phyloP scores from a whole-genome alignment of 2,329 filamentous ascomycete genomes.

The Neonectria faginata region DNA sequence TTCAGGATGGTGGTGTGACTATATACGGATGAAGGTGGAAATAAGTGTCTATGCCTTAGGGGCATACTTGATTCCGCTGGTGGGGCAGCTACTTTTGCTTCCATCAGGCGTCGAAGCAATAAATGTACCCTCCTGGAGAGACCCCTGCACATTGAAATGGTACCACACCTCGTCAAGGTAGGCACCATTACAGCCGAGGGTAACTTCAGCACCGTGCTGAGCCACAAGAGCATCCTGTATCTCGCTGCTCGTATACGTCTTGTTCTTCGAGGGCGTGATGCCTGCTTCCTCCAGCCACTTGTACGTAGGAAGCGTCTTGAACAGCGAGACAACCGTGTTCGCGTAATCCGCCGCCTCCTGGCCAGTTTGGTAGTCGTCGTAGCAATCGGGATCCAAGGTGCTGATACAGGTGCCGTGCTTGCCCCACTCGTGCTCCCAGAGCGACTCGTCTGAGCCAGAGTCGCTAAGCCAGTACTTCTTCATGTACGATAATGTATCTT shows the following conservation, averaged over 20 bases:
- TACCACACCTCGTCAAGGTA: slow-evolving; percentile 69
- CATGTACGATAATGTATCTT: slow-evolving; percentile 74
- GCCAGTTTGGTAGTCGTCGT: slow-evolving; percentile 68
- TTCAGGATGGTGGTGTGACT: no score
- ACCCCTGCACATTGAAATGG: slow-evolving; percentile 71
- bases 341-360: slow-evolving; percentile 79
- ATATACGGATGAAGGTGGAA: no score
- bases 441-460: slow-evolving; percentile 69
- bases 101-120: slow-evolving; percentile 67
- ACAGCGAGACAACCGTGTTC: slow-evolving; percentile 72
- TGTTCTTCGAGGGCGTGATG: slow-evolving; percentile 63
- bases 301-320: slow-evolving; percentile 75
- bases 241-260: slow-evolving; percentile 68
- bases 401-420: slow-evolving; percentile 82
- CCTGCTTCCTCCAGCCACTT: slow-evolving; percentile 70
- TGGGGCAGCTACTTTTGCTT: slow-evolving; percentile 68
- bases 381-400: slow-evolving; percentile 76
- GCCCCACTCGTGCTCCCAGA: slow-evolving; percentile 82
- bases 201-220: slow-evolving; percentile 65
- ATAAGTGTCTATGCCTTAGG: slow-evolving; percentile 36
- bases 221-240: slow-evolving; percentile 70
- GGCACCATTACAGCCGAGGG: slow-evolving; percentile 65
- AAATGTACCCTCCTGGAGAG: slow-evolving; percentile 71
- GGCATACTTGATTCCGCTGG: slow-evolving; percentile 45
- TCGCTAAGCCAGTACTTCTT: slow-evolving; percentile 78